Percentiles rank a stretch among this genome's conserved stretches.
These are phyloP conservation scores for Panicum virgatum DNA, from an alignment of 202 grass and related monocot species.

Conservation along the genomic window DNA sequence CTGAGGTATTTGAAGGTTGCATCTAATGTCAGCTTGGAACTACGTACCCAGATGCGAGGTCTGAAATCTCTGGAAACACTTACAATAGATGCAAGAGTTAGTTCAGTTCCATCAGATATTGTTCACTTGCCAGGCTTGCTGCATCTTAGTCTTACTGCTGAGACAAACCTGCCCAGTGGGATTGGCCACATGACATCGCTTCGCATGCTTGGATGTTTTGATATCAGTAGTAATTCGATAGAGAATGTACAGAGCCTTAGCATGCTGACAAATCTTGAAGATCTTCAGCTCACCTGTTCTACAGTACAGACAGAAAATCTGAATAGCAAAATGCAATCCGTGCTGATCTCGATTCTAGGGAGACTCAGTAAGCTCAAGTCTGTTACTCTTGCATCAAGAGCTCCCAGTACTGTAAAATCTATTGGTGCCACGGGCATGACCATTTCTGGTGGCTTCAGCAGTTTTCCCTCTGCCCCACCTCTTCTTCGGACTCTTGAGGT, in stretches of 20 bases:
- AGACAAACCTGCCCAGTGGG: neutral
- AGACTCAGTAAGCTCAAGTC: neutral
- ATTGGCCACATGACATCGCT: neutral
- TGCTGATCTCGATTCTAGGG: neutral
- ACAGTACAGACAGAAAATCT: too few relatives aligned
- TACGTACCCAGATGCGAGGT: neutral
- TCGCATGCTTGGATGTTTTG: conserved; percentile 25
- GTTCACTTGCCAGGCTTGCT: neutral
- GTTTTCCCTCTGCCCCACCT: rapidly evolving
- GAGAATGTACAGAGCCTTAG: neutral
- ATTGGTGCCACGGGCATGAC: neutral
- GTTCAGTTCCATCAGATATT: conserved; percentile 22
- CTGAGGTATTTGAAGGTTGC: conserved; percentile 29
- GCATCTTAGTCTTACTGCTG: neutral
- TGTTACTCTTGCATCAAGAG: neutral
- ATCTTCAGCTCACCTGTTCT: conserved; percentile 2
- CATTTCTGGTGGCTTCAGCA: neutral
- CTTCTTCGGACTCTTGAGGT: neutral
- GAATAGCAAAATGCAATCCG: neutral
- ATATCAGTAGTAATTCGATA: neutral
- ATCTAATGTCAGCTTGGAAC: neutral
- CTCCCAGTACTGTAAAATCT: neutral
- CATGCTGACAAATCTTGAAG: neutral
- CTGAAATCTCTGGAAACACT: conserved; percentile 28
- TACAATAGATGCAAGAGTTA: conserved; percentile 27